Percentiles rank a stretch among this genome's conserved stretches.
phyloP scores from a whole-genome alignment of 1,139 yeast species.

The Hansenula sp. region DNA sequence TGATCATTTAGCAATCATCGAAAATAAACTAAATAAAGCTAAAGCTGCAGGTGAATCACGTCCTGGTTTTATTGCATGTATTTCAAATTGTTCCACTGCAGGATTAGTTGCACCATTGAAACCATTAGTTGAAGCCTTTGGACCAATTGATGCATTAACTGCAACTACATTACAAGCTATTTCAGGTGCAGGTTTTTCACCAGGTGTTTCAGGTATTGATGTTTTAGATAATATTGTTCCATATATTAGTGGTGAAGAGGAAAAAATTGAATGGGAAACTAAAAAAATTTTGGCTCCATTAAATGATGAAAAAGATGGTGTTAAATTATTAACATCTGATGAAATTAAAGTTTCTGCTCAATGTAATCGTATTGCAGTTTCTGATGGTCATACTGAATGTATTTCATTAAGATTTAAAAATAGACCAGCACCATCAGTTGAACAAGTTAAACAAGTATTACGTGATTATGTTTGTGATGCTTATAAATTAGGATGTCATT shows the following conservation, averaged over 20 bases:
- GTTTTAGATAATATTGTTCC: constrained; percentile 93
- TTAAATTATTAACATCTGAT: constrained; percentile 59
- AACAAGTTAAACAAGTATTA: constrained; percentile 67
- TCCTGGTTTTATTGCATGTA: constrained; percentile 87
- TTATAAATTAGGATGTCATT: constrained; percentile 66
- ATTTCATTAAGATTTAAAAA: constrained; percentile 80
- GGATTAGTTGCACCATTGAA: constrained; percentile 95
- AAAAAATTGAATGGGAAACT: constrained; percentile 97
- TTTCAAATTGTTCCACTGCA: constrained; percentile 97
- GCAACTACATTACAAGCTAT: constrained; percentile 95
- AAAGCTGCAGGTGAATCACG: constrained; percentile 47
- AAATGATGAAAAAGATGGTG: constrained; percentile 43
- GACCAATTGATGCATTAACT: constrained; percentile 82
- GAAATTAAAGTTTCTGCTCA: constrained; percentile 90
- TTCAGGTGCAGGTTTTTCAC: constrained; percentile 98
- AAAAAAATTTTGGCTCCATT: constrained; percentile 81
- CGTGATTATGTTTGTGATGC: constrained; percentile 85
- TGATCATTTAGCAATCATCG: constrained; percentile 82
- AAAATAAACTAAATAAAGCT: constrained; percentile 51
- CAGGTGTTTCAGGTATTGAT: constrained; percentile 96
- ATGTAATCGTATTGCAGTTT: constrained; percentile 94
- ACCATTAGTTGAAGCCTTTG: constrained; percentile 83
- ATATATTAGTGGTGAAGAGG: constrained; percentile 94
- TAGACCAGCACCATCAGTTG: constrained; percentile 81
- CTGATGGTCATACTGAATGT: constrained; percentile 97